These are phyloP conservation scores for Hypoxylon fragiforme DNA, from an alignment of 495 filamentous ascomycete genomes.

Conservation along the genomic window DNA sequence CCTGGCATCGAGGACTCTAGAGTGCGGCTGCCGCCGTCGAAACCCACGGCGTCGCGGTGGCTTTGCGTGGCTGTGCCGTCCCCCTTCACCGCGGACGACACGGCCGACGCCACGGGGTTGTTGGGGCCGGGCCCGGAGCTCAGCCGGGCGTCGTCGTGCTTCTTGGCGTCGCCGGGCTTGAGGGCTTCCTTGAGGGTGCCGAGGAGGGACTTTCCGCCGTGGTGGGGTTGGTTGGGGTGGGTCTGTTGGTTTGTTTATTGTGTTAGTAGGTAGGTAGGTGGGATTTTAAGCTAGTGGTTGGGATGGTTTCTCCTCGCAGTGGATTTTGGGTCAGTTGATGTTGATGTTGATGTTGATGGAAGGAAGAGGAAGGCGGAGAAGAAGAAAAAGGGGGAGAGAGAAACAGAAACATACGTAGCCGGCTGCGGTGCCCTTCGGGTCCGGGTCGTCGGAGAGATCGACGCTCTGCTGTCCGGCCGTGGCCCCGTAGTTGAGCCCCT, in stretches of 20 bases:
- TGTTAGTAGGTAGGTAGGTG: too few species aligned
- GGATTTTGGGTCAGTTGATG: background rate
- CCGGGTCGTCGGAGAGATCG: constrained; percentile 25
- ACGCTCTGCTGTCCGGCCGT: constrained; percentile 6
- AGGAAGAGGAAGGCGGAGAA: background rate
- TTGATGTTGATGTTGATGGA: background rate
- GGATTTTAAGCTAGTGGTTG: too few species aligned
- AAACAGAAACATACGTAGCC: constrained; percentile 22
- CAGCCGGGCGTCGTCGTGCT: background rate
- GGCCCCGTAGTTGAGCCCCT: constrained; percentile 12
- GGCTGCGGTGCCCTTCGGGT: constrained; percentile 27
- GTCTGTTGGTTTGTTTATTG: too few species aligned
- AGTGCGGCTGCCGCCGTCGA: constrained; percentile 2
- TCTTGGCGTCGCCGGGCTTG: constrained; percentile 26
- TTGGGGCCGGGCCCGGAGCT: too few species aligned
- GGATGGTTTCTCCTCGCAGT: background rate
- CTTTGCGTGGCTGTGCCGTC: constrained; percentile 8
- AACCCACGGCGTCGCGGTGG: constrained; percentile 1
- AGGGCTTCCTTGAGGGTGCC: constrained; percentile 27
- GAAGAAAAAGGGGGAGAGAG: too few species aligned
- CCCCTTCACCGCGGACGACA: constrained; percentile 19
- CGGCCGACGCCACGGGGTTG: constrained; percentile 22
- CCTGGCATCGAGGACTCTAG: constrained; percentile 19
- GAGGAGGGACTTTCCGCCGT: constrained; percentile 21
- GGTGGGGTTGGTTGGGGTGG: constrained; percentile 9